Evolutionary conservation across 2,329 filamentous ascomycete genomes (phyloP).

Genomic region (Sporothrix brunneoviolacea): DNA sequence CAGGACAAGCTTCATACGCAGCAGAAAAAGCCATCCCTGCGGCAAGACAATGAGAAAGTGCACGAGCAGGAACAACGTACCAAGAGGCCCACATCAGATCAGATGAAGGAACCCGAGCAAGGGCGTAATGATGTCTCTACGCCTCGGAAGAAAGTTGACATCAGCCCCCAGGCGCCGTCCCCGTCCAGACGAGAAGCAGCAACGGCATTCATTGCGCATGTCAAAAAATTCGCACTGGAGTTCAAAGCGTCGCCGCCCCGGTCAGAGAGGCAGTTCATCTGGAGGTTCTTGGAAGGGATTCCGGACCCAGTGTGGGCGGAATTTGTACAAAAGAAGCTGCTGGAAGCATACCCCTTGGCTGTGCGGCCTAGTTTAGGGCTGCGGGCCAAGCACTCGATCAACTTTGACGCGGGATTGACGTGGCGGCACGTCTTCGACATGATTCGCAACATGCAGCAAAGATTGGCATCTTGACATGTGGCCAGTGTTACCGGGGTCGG

Average conservation of each 20-base stretch:
- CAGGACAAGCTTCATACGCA: too few relatives aligned
- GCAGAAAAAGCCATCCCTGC: too few relatives aligned
- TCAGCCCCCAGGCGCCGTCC: neutral
- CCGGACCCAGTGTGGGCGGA: constrained; percentile 12
- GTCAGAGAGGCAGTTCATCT: constrained; percentile 19
- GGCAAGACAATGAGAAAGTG: too few relatives aligned
- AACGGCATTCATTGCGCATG: constrained; percentile 11
- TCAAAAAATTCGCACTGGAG: neutral
- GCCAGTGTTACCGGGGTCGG: too few relatives aligned
- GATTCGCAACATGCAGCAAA: constrained; percentile 12
- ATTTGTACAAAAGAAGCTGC: constrained; percentile 15
- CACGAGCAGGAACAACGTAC: too few relatives aligned
- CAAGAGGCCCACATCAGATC: too few relatives aligned
- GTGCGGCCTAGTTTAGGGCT: constrained; percentile 14
- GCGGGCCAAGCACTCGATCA: constrained; percentile 17
- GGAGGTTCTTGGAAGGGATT: constrained; percentile 18
- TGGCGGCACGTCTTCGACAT: constrained; percentile 15
- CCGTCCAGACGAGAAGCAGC: constrained; percentile 2
- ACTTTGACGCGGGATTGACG: constrained; percentile 13
- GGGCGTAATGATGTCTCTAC: too few relatives aligned
- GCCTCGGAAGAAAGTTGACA: too few relatives aligned
- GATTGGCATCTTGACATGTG: too few relatives aligned
- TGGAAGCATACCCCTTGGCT: constrained; percentile 9
- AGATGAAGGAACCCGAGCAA: too few relatives aligned
- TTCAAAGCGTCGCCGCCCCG: constrained; percentile 11